These are phyloP conservation scores for Pseudogymnoascus sp. DNA, from an alignment of 2,329 filamentous ascomycete species.

Conservation along the genomic window DNA sequence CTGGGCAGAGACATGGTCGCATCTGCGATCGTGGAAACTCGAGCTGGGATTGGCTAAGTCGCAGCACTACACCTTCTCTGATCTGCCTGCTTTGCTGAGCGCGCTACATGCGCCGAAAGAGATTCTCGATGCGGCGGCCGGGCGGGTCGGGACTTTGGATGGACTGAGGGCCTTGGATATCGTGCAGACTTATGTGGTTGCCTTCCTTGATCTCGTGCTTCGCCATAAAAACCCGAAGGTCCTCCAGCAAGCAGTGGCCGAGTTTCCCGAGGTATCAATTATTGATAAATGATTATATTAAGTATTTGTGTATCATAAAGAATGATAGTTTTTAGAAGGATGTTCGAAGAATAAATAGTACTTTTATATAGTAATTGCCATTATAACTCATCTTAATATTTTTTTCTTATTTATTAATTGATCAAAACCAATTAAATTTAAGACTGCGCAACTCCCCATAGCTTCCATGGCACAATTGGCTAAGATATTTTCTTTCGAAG, in stretches of 20 bases:
- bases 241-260: conserved; percentile 10
- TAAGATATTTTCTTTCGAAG: not conserved
- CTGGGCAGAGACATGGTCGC: conserved; percentile 25
- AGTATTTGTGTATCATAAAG: not conserved
- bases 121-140: conserved; percentile 16
- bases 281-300: not conserved
- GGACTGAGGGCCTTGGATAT: conserved; percentile 25
- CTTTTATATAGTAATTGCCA: not conserved
- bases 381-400: no score
- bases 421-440: no score
- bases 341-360: not conserved
- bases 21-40: conserved; percentile 25
- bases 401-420: no score
- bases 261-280: conserved; percentile 20
- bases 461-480: not conserved
- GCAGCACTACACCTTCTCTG: conserved; percentile 28
- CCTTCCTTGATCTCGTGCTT: conserved; percentile 27
- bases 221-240: conserved; percentile 12
- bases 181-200: conserved; percentile 24
- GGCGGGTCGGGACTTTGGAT: conserved; percentile 24
- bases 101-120: conserved; percentile 17
- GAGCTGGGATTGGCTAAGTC: conserved; percentile 26
- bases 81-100: conserved; percentile 25
- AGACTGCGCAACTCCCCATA: not conserved
- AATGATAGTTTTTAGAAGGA: not conserved